Percentiles rank a stretch among this genome's conserved stretches.
Evolutionary conservation across 2,329 filamentous ascomycete species (phyloP).

Genomic region (Mycocentrospora acerina): DNA sequence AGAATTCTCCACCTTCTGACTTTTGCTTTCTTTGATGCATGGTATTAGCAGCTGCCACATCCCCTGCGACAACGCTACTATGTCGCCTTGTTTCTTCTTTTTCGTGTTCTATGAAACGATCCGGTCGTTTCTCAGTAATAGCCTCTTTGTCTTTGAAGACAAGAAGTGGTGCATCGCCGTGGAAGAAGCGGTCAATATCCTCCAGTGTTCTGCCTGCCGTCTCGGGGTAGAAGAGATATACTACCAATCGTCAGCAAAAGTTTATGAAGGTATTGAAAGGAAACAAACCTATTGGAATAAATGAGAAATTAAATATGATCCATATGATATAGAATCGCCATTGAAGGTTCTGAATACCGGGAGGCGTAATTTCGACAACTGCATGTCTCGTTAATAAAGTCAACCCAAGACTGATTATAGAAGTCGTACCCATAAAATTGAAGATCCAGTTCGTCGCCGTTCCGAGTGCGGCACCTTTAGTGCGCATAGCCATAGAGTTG

Average conservation of each 20-base stretch:
- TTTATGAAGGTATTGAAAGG: not conserved
- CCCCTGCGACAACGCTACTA: slow-evolving; percentile 21
- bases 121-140: slow-evolving; percentile 47
- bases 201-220: slow-evolving; percentile 33
- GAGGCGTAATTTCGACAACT: slow-evolving; percentile 45
- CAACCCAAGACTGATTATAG: too few species aligned
- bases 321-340: slow-evolving; percentile 51
- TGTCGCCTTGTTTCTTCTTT: slow-evolving; percentile 28
- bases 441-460: slow-evolving; percentile 56
- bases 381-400: not conserved
- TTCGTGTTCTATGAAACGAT: slow-evolving; percentile 49
- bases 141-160: slow-evolving; percentile 53
- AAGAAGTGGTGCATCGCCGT: slow-evolving; percentile 36
- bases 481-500: slow-evolving; percentile 52
- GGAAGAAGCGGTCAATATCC: slow-evolving; percentile 34
- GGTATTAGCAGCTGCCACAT: slow-evolving; percentile 15
- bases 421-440: slow-evolving; percentile 41
- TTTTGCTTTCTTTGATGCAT: slow-evolving; percentile 1
- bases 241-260: slow-evolving; percentile 7
- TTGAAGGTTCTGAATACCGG: slow-evolving; percentile 44
- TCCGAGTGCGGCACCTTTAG: slow-evolving; percentile 51
- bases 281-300: slow-evolving; percentile 44
- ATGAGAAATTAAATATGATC: slow-evolving; percentile 49
- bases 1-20: slow-evolving; percentile 2
- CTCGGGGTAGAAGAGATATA: slow-evolving; percentile 35